Percentiles rank a stretch among this genome's conserved stretches.
These are phyloP conservation scores for Cercophora newfieldiana DNA, from an alignment of 495 filamentous ascomycete species.

Conservation along the genomic window DNA sequence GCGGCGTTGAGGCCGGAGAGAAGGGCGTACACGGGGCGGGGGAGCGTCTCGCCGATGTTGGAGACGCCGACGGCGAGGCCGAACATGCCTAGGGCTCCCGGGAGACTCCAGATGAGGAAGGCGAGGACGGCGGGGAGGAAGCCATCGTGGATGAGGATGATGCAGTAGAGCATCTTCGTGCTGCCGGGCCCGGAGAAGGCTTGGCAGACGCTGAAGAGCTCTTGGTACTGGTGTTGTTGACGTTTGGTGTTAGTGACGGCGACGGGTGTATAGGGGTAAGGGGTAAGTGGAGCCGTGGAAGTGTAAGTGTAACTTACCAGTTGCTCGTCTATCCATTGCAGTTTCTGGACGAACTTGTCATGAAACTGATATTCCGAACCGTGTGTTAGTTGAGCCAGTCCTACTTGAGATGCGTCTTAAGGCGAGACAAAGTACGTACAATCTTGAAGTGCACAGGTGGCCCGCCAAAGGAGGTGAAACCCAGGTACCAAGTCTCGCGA, in stretches of 20 bases:
- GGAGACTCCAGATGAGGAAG: constrained; percentile 74
- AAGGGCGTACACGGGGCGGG: constrained; percentile 68
- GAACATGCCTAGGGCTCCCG: constrained; percentile 78
- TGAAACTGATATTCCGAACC: constrained; percentile 47
- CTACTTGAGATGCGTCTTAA: neutral
- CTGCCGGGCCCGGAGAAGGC: constrained; percentile 75
- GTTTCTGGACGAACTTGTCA: constrained; percentile 63
- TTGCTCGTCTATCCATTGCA: constrained; percentile 75
- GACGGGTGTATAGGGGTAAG: neutral
- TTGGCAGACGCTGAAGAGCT: constrained; percentile 79
- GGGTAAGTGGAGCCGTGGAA: too few species aligned
- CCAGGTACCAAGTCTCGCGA: constrained; percentile 62
- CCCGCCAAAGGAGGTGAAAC: constrained; percentile 71
- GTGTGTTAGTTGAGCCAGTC: neutral
- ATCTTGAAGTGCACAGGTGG: constrained; percentile 76
- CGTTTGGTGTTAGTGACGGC: neutral
- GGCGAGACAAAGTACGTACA: constrained; percentile 34
- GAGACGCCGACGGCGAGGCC: constrained; percentile 67
- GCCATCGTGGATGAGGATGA: constrained; percentile 67
- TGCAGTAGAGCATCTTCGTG: constrained; percentile 80
- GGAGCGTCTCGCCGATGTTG: constrained; percentile 60
- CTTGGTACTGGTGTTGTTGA: constrained; percentile 56
- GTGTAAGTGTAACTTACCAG: constrained; percentile 30
- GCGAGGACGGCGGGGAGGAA: constrained; percentile 60
- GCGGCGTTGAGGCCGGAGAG: constrained; percentile 78